phyloP scores from a whole-genome alignment of 805 yeast species.

The Starmerella stigmatis region DNA sequence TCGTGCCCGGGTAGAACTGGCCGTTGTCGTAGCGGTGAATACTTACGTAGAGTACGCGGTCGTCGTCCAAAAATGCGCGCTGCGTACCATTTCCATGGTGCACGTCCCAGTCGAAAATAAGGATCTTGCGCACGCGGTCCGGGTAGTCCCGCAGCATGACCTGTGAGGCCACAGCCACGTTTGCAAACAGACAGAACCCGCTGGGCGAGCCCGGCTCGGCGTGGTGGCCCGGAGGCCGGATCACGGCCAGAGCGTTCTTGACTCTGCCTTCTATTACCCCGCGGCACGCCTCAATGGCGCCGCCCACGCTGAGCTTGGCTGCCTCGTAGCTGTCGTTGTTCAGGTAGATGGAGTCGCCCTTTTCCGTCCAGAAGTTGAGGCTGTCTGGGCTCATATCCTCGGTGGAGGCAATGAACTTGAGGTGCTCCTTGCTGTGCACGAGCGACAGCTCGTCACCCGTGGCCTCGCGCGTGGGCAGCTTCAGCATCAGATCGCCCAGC shows the following conservation, averaged over 20 bases:
- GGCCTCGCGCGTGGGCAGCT: slow-evolving; percentile 87
- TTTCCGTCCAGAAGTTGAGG: slow-evolving; percentile 71
- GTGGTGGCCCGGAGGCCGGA: slow-evolving; percentile 98
- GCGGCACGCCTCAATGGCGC: slow-evolving; percentile 89
- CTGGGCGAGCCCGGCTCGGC: slow-evolving; percentile 97
- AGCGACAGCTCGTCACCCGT: slow-evolving; percentile 69
- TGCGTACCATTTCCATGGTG: slow-evolving; percentile 99
- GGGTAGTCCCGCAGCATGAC: slow-evolving; percentile 73
- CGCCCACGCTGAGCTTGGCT: slow-evolving; percentile 91
- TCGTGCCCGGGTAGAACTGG: slow-evolving; percentile 82
- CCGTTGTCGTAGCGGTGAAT: slow-evolving; percentile 89
- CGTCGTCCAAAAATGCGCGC: slow-evolving; percentile 78
- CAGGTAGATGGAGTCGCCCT: slow-evolving; percentile 89
- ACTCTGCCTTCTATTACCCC: slow-evolving; percentile 91
- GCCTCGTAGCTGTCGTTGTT: slow-evolving; percentile 80
- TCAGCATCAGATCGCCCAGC: slow-evolving; percentile 77
- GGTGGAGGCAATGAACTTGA: slow-evolving; percentile 64
- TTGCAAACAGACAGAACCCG: slow-evolving; percentile 91
- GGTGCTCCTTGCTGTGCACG: slow-evolving; percentile 76
- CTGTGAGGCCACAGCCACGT: slow-evolving; percentile 94
- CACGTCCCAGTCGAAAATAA: slow-evolving; percentile 93
- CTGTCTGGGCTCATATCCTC: slow-evolving; percentile 66
- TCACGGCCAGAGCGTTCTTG: slow-evolving; percentile 85
- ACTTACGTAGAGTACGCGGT: slow-evolving; percentile 81
- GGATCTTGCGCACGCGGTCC: slow-evolving; percentile 72